A percentile compares a stretch with the other conserved stretches of the same genome.
Evolutionary conservation across 345 rosid genomes (phyloP).

Genomic region (Acer yangbiense): DNA sequence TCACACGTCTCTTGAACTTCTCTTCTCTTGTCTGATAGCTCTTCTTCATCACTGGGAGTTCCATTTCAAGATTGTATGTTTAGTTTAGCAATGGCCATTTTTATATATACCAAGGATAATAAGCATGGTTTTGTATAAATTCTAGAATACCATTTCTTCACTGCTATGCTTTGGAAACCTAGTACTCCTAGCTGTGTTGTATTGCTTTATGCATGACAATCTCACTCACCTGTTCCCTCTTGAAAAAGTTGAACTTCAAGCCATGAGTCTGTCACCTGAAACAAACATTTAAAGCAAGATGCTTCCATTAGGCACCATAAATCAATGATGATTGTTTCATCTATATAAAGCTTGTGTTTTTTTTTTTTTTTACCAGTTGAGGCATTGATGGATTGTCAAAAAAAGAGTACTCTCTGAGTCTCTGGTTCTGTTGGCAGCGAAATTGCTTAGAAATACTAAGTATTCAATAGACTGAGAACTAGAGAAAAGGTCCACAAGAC

Average conservation of each 20-base stretch:
- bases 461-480: background rate
- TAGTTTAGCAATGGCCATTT: background rate
- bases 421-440: constrained; percentile 59
- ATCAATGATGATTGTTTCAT: background rate
- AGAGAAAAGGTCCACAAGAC: background rate
- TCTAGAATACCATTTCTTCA: constrained; percentile 70
- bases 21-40: constrained; percentile 58
- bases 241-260: constrained; percentile 90
- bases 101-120: background rate
- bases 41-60: background rate
- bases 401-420: constrained; percentile 94
- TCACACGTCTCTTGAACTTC: constrained; percentile 72
- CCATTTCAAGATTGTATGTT: background rate
- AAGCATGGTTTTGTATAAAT: constrained; percentile 14
- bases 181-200: constrained; percentile 53
- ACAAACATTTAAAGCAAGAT: constrained; percentile 9
- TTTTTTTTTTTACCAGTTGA: constrained; percentile 57
- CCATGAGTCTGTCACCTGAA: constrained; percentile 92
- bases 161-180: constrained; percentile 78
- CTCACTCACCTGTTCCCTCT: constrained; percentile 47
- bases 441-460: constrained; percentile 11
- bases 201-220: constrained; percentile 56
- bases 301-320: background rate
- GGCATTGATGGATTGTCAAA: constrained; percentile 77
- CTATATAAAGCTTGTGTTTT: background rate